These are phyloP conservation scores for Gaeumannomyces tritici DNA, from an alignment of 2,329 filamentous ascomycete species.

Conservation along the genomic window DNA sequence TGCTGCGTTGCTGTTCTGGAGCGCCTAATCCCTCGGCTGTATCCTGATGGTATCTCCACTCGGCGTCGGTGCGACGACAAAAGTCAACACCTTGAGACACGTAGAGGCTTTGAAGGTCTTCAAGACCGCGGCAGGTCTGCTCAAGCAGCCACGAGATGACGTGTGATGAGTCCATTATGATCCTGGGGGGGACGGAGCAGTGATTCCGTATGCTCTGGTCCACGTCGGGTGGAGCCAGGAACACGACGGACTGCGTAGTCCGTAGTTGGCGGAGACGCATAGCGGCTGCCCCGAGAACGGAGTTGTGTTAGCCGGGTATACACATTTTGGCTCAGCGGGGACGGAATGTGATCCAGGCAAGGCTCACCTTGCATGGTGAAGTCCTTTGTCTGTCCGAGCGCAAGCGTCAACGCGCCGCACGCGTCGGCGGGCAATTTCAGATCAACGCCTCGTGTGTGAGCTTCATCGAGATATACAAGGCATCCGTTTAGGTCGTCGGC, in stretches of 20 bases:
- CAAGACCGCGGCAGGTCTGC: slow-evolving; percentile 50
- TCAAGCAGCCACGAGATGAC: slow-evolving; percentile 51
- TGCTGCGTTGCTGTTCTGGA: slow-evolving; percentile 15
- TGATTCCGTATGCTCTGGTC: slow-evolving; percentile 49
- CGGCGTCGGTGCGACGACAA: slow-evolving; percentile 43
- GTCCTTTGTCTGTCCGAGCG: slow-evolving; percentile 57
- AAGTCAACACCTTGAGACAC: slow-evolving; percentile 52
- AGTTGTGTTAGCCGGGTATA: no score
- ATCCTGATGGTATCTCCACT: slow-evolving; percentile 27
- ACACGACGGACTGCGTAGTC: slow-evolving; percentile 53
- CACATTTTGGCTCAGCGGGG: no score
- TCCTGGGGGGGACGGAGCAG: no score
- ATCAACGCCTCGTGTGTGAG: slow-evolving; percentile 62
- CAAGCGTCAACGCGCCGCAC: slow-evolving; percentile 58
- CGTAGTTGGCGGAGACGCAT: slow-evolving; percentile 66
- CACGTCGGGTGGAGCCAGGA: slow-evolving; percentile 51
- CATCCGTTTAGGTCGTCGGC: slow-evolving; percentile 45
- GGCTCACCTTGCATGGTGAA: slow-evolving; percentile 42
- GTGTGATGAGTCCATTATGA: slow-evolving; percentile 26
- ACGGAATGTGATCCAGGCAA: no score
- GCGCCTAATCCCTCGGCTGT: slow-evolving; percentile 19
- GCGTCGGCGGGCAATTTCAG: slow-evolving; percentile 49
- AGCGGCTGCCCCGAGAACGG: slow-evolving; percentile 33
- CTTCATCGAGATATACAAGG: slow-evolving; percentile 60
- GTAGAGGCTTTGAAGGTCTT: slow-evolving; percentile 49